Conservation (phyloP, 495 filamentous ascomycete species). For the Podospora australis region DNA sequence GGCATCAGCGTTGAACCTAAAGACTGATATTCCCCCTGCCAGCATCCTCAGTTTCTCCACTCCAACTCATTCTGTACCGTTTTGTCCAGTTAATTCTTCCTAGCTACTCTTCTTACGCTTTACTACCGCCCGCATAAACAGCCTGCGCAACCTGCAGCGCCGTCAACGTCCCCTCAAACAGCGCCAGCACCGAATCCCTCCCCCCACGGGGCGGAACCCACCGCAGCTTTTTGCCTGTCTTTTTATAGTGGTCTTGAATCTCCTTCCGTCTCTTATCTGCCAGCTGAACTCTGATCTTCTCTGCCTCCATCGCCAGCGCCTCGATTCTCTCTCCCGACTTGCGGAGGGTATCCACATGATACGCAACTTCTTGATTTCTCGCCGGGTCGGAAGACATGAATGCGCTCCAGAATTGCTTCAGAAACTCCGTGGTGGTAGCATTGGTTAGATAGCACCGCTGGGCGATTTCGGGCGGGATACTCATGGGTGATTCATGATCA, state of each 20-base stretch:
- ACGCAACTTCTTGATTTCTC: conserved; percentile 39
- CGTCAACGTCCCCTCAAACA: conserved; percentile 63
- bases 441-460: conserved; percentile 77
- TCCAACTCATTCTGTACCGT: background rate
- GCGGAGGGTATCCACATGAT: conserved; percentile 68
- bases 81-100: no score
- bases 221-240: conserved; percentile 62
- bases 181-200: conserved; percentile 61
- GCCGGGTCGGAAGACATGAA: conserved; percentile 82
- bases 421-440: conserved; percentile 85
- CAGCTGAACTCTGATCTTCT: conserved; percentile 58
- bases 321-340: conserved; percentile 73
- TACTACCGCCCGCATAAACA: no score
- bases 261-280: conserved; percentile 62
- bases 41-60: no score
- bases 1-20: no score
- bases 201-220: conserved; percentile 68
- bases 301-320: conserved; percentile 73
- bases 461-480: conserved; percentile 58
- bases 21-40: no score
- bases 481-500: conserved; percentile 36
- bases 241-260: conserved; percentile 57
- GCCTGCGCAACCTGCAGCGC: conserved; percentile 38
- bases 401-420: conserved; percentile 91
- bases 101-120: no score